Percentiles rank a stretch among this genome's conserved stretches.
Evolutionary conservation across 2,329 filamentous ascomycete genomes (phyloP).

Genomic region (Penicillium olsonii): DNA sequence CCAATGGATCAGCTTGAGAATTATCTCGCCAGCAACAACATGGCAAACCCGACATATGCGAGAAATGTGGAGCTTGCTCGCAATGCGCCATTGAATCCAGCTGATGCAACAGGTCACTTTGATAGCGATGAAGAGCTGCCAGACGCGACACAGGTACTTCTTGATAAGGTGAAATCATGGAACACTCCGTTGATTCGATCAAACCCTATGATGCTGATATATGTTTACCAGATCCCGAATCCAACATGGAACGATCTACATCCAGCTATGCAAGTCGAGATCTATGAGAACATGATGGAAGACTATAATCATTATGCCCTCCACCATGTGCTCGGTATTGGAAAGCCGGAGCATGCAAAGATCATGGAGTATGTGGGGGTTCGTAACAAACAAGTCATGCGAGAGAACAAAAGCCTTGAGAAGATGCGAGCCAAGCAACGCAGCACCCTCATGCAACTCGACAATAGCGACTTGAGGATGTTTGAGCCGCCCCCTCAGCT

Average conservation of each 20-base stretch:
- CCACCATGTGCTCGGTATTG: constrained; percentile 29
- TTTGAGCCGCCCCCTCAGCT: constrained; percentile 28
- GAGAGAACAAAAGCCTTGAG: constrained; percentile 31
- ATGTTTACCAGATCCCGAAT: constrained; percentile 9
- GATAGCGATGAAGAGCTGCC: constrained; percentile 21
- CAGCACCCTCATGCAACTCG: constrained; percentile 30
- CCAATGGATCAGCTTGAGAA: constrained; percentile 17
- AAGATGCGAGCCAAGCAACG: constrained; percentile 41
- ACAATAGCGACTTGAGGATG: constrained; percentile 31
- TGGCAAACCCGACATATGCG: constrained; percentile 28
- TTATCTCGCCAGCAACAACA: constrained; percentile 30
- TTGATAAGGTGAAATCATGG: constrained; percentile 8
- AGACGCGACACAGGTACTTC: constrained; percentile 8
- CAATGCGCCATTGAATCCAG: not conserved
- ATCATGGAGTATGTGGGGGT: constrained; percentile 17
- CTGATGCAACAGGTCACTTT: constrained; percentile 12
- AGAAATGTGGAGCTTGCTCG: constrained; percentile 31
- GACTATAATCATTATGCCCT: constrained; percentile 22
- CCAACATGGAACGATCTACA: constrained; percentile 38
- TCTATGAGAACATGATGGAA: constrained; percentile 34
- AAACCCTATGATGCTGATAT: not conserved
- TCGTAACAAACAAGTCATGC: constrained; percentile 29
- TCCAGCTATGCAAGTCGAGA: constrained; percentile 36
- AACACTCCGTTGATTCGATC: not conserved
- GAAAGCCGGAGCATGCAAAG: constrained; percentile 20